Evolutionary conservation across 768 basidiomycete species (phyloP).

Genomic region (Tulasnella sp.): DNA sequence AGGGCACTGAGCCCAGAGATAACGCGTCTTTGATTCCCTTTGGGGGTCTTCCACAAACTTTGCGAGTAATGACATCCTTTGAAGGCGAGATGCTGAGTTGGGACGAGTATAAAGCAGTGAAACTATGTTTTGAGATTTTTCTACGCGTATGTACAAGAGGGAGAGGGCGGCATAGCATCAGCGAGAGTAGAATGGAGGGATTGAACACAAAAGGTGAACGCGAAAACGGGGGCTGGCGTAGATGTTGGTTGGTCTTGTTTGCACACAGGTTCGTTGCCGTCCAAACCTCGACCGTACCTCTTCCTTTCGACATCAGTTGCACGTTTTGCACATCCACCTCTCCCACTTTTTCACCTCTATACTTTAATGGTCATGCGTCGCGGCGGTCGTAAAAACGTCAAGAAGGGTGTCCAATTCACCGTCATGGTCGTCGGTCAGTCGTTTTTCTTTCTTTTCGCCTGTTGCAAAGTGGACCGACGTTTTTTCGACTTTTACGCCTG

Average conservation of each 20-base stretch:
- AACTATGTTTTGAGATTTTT: neutral
- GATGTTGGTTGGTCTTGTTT: neutral
- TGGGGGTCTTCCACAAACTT: neutral
- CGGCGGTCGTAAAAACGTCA: constrained; percentile 68
- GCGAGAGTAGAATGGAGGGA: neutral
- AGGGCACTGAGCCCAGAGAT: neutral
- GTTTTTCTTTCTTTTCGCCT: constrained; percentile 13
- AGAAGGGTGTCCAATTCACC: constrained; percentile 98
- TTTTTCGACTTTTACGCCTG: constrained; percentile 19
- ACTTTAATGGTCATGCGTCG: constrained; percentile 23
- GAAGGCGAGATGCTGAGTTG: neutral
- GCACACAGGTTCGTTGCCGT: neutral
- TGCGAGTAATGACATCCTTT: neutral
- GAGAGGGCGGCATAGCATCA: neutral
- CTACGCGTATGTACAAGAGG: neutral
- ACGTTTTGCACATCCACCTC: neutral
- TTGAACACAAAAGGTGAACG: too few species aligned
- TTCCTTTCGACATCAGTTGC: neutral
- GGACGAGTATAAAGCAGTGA: neutral
- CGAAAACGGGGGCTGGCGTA: neutral
- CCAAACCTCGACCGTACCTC: neutral
- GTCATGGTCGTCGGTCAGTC: constrained; percentile 92
- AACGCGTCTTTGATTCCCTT: neutral
- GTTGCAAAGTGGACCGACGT: constrained; percentile 14
- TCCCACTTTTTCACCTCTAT: neutral